Evolutionary conservation across 768 basidiomycete genomes (phyloP).

Genomic region (Phylloporus sp.): DNA sequence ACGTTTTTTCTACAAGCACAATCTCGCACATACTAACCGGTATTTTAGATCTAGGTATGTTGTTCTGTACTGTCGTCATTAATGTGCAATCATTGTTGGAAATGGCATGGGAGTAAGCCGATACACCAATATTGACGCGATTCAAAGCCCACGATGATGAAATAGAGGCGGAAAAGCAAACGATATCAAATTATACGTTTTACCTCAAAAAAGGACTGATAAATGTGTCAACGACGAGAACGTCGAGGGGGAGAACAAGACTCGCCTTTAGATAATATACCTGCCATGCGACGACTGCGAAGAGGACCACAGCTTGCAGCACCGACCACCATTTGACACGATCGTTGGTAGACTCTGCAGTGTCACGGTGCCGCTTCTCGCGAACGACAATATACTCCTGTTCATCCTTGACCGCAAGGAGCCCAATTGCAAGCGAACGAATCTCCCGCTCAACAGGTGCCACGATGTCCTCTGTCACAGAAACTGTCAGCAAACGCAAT

Average conservation of each 20-base stretch:
- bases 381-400: conserved; percentile 98
- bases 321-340: conserved; percentile 99
- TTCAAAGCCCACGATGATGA: not conserved
- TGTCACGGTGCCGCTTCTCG: conserved; percentile 90
- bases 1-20: not conserved
- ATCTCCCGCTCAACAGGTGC: conserved; percentile 98
- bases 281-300: conserved; percentile 94
- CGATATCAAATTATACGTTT: conserved; percentile 72
- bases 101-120: not conserved
- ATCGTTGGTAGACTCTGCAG: conserved; percentile 88
- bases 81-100: conserved; percentile 10
- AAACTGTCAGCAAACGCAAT: conserved; percentile 1
- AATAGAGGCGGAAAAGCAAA: not conserved
- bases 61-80: conserved; percentile 16
- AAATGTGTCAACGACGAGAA: conserved; percentile 3
- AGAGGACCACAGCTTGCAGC: conserved; percentile 80
- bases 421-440: conserved; percentile 71
- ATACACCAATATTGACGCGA: not conserved
- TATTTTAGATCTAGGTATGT: conserved; percentile 26
- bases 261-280: conserved; percentile 91
- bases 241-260: not conserved
- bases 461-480: conserved; percentile 57
- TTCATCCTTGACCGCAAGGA: conserved; percentile 93
- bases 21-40: conserved; percentile 21
- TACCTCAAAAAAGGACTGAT: conserved; percentile 84